phyloP scores from a whole-genome alignment of 1,284 basidiomycete species.

The Cystobasidium slooffiae region DNA sequence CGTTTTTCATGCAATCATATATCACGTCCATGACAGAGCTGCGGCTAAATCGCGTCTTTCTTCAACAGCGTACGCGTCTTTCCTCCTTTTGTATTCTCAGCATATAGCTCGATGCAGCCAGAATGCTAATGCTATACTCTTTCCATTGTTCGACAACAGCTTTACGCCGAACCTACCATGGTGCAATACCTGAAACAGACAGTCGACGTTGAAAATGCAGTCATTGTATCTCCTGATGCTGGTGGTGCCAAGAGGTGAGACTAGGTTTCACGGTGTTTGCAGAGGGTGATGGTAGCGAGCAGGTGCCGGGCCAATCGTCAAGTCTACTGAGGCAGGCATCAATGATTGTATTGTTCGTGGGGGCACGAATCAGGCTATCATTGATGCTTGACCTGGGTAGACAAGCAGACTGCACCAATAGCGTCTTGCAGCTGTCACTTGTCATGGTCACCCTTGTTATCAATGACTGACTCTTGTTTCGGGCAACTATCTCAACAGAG shows the following conservation, averaged over 20 bases:
- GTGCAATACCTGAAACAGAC: conserved; percentile 93
- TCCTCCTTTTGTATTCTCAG: not conserved
- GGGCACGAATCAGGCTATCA: no score
- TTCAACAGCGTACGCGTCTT: conserved; percentile 59
- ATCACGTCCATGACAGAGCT: not conserved
- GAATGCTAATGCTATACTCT: not conserved
- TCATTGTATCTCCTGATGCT: conserved; percentile 98
- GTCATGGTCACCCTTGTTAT: not conserved
- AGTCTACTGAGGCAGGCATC: no score
- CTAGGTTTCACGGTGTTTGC: no score
- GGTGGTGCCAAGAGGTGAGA: conserved; percentile 99
- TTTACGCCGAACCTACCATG: conserved; percentile 96
- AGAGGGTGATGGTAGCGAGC: conserved; percentile 42
- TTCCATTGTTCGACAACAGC: conserved; percentile 60
- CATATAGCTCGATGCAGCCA: not conserved
- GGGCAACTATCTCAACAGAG: conserved; percentile 62
- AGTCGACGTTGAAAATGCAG: conserved; percentile 82
- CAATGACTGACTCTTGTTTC: not conserved
- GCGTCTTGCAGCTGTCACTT: no score
- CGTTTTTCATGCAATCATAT: not conserved
- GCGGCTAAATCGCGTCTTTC: not conserved
- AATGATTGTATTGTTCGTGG: no score
- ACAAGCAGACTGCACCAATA: no score
- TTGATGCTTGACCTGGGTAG: no score
- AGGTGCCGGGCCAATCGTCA: not conserved